phyloP scores from a whole-genome alignment of 306 rosid genomes.

The barrel medic (Medicago truncatula) region MtrunA17r5.0-ANR NC_053048.1:55407501-55408000 shows the following conservation, averaged over 20 bases:
- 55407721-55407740: constrained; percentile 80
- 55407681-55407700: constrained; percentile 68
- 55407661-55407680: constrained; percentile 65
- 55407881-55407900: constrained; percentile 91
- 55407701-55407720: constrained; percentile 90
- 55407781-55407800: constrained; percentile 61
- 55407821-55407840: constrained; percentile 75
- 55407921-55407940: constrained; percentile 79
- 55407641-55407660: constrained; percentile 94
- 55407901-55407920: constrained; percentile 82
- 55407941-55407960: constrained; percentile 98
- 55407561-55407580: constrained; percentile 60
- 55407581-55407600: constrained; percentile 86
- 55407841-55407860: constrained; percentile 72
- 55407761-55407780: constrained; percentile 69
- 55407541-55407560: constrained; percentile 55
- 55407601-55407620: constrained; percentile 90
- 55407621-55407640: constrained; percentile 80
- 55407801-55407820: constrained; percentile 60
- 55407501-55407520: constrained; percentile 79
- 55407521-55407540: constrained; percentile 93
- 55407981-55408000: constrained; percentile 86
- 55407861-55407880: constrained; percentile 54
- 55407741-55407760: constrained; percentile 85
- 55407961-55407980: constrained; percentile 80